These are phyloP conservation scores for Kondoa malvinella DNA, from an alignment of 768 basidiomycete genomes.

Conservation along the genomic window DNA sequence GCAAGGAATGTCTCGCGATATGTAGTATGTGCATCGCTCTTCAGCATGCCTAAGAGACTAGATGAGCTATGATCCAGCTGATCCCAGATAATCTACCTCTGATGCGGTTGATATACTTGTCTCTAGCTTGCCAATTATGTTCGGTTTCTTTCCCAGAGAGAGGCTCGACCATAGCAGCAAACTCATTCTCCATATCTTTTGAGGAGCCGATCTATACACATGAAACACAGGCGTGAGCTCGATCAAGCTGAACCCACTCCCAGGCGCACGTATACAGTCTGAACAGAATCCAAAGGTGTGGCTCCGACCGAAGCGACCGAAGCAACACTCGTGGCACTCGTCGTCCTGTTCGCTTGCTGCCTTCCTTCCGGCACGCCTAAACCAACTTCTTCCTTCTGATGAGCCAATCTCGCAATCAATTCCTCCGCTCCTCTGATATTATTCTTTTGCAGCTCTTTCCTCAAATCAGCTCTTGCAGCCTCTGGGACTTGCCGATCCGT, in stretches of 20 bases:
- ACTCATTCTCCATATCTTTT: slow-evolving; percentile 70
- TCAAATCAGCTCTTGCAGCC: slow-evolving; percentile 76
- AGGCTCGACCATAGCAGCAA: slow-evolving; percentile 53
- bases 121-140: slow-evolving; percentile 79
- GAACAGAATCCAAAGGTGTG: slow-evolving; percentile 6
- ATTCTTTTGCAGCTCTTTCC: slow-evolving; percentile 65
- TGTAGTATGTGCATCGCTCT: slow-evolving; percentile 59
- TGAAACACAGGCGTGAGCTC: neutral
- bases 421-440: slow-evolving; percentile 37
- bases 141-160: slow-evolving; percentile 96
- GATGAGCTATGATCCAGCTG: neutral
- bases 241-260: neutral
- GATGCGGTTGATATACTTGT: slow-evolving; percentile 31
- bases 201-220: slow-evolving; percentile 50
- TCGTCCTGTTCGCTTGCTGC: slow-evolving; percentile 1
- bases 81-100: slow-evolving; percentile 1
- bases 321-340: neutral
- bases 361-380: neutral
- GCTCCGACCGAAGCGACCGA: neutral
- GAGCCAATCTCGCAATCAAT: neutral
- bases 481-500: slow-evolving; percentile 50
- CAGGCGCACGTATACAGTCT: neutral
- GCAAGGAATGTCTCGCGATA: slow-evolving; percentile 58
- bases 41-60: slow-evolving; percentile 34
- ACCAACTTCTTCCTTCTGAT: neutral